Base-by-base conservation (phyloP, 495 filamentous ascomycete genomes). In the Aspergillus carlsbadensis region DNA sequence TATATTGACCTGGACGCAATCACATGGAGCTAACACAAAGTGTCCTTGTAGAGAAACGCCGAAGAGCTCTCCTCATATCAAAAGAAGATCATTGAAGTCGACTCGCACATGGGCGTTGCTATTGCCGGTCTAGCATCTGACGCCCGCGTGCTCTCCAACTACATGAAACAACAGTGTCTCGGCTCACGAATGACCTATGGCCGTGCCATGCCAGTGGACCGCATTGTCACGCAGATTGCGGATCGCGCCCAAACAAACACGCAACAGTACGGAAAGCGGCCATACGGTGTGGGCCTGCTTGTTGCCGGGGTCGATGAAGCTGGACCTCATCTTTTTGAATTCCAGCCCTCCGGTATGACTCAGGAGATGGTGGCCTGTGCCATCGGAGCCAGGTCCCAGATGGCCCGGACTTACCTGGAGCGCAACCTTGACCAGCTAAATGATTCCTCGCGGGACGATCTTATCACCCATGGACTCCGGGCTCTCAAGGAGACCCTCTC, bases 11-110 rank as follows among this genome's bases (percentile, higher is more conserved):
- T 17, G 10, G n/a, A 41, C 15, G 17, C n/a, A n/a, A 41, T 18
- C 21, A 46, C 18, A 1, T 18, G 3, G 46, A 24, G 10, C 41
- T 8, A 47, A 53, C 35, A 20, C 26, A 14, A 14, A 15, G 49
- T 62, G 24, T 60, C 41, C 21, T 36, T 42, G 35, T 68, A 98
- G 94, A 86, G 94, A 71, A 97, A 98, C 65, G 94, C 94, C 67
- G 94, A 98, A 87, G 94, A 98, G 76, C 89, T 98, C 58, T 97
- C 95, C 52, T 98, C 95, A 43, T 98, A 98, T 80, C 94, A 98
- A 77, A 97, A 96, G 82, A 98, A 98, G 81, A 85, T 98, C 68
- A 97, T 98, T 76, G 86, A 84, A 66, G 89, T 98, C 77, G 94
- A 98, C 75, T 86, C 89, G 64, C 95, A 98, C 77, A 87, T 94